These are phyloP conservation scores for Fusarium tricinctum DNA, from an alignment of 2,329 filamentous ascomycete genomes.

Conservation along the genomic window DNA sequence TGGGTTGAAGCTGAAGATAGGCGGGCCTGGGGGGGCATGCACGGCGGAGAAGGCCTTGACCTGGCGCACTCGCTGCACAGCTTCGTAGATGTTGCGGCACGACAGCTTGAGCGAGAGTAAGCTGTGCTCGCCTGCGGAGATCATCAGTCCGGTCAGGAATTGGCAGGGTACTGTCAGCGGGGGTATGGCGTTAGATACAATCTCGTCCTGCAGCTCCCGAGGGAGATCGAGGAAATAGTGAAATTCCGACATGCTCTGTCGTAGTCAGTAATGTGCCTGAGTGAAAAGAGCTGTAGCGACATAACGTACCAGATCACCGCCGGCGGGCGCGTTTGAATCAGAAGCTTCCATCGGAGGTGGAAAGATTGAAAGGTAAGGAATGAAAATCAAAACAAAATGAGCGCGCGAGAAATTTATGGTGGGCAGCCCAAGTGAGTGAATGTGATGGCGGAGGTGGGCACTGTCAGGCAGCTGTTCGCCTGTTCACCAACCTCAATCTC, in stretches of 20 bases:
- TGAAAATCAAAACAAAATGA: not conserved
- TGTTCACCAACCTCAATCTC: too few species aligned
- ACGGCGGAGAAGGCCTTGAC: not conserved
- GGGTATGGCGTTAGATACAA: not conserved
- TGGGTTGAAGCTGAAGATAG: not conserved
- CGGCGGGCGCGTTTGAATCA: not conserved
- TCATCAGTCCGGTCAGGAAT: not conserved
- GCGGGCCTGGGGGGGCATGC: too few species aligned
- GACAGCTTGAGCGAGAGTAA: not conserved
- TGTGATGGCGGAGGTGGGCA: too few species aligned
- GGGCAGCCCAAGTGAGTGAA: not conserved
- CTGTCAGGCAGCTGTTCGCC: too few species aligned
- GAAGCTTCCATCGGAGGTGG: not conserved
- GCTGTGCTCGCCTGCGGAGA: not conserved
- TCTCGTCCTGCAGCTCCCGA: not conserved
- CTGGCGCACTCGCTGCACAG: not conserved
- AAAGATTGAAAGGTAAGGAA: not conserved
- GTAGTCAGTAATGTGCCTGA: not conserved
- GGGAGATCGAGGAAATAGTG: not conserved
- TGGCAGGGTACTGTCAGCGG: conserved; percentile 1
- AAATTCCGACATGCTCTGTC: too few species aligned
- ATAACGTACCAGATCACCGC: not conserved
- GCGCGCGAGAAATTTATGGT: not conserved
- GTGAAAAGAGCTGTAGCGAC: not conserved
- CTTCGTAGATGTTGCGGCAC: not conserved